Base-by-base conservation (phyloP, 805 yeast species). In the Hanseniaspora occidentalis region DNA sequence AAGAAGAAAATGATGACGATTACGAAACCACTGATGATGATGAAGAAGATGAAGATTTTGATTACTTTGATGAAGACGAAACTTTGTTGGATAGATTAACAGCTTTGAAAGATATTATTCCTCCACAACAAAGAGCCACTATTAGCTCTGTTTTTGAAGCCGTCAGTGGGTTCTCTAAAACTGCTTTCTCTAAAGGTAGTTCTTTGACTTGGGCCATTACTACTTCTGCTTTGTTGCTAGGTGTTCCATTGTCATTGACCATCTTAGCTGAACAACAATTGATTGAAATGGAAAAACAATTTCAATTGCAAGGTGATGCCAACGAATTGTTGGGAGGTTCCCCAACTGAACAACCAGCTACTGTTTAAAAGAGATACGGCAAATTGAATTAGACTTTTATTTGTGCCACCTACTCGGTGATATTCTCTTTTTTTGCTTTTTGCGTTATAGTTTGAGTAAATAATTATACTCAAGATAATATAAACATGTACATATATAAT, bases 191-290 rank as follows among this genome's bases (percentile, higher is more conserved):
- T 45, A 77, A 75, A 49, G 69, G 83, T 45, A 96, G 96, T 45
- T 71, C 73, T 50, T 66, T 82, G 31, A 70, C 88, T 50, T 92
- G 97, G 97, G 72, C 81, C 45, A 48, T 84, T 43, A 77, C 96
- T 10, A 79, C 97, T 10, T 74, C 92, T 33, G 77, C 84, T 33
- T 66, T 92, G 52, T 72, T 92, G 47, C 68, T 92, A 52, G 96
- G 96, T 59, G 94, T 86, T 36, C 99, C 99, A 48, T 71, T 84
- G 52, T 79, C 95, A 7, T 69, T 92, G 53, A 80, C 95, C 40
- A 83, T 92, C 52, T 70, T 92, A 53, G 78, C 86, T 45, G 96
- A 89, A 67, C 94, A 86, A 59, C 96, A 89, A 68, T 73, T 88
- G 60, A 77, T 79, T 58, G 96, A 88, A 67, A 73, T 84, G 79